phyloP scores from a whole-genome alignment of 352 stramenopile genomes.

The Phytophthora foliorum region DNA sequence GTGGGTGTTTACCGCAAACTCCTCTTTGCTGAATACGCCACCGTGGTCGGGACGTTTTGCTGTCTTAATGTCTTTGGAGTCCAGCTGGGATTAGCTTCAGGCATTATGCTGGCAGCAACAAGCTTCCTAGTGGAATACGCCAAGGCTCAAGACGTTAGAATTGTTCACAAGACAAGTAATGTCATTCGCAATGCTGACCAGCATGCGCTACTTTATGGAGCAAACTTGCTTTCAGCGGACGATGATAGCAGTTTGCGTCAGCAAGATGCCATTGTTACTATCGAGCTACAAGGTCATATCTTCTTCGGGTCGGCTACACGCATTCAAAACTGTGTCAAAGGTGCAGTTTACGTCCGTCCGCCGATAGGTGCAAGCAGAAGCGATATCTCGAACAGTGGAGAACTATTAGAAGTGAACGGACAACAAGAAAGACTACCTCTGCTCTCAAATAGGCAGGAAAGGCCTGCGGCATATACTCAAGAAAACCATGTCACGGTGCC shows the following conservation, averaged over 20 bases:
- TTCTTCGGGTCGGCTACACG: constrained; percentile 84
- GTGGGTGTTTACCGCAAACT: constrained; percentile 70
- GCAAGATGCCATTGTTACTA: constrained; percentile 65
- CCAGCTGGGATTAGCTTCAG: constrained; percentile 82
- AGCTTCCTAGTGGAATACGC: constrained; percentile 88
- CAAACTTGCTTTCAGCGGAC: constrained; percentile 13
- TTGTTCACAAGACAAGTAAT: constrained; percentile 73
- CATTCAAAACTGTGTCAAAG: constrained; percentile 75
- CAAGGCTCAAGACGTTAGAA: constrained; percentile 62
- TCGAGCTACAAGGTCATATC: constrained; percentile 78
- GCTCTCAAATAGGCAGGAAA: constrained; percentile 17
- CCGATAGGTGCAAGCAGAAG: neutral
- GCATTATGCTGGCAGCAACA: constrained; percentile 69
- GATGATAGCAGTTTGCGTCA: constrained; percentile 36
- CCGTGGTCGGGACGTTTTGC: constrained; percentile 93
- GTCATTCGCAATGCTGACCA: constrained; percentile 73
- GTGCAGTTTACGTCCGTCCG: constrained; percentile 60
- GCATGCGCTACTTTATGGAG: constrained; percentile 58
- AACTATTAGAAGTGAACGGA: neutral
- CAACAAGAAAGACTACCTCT: constrained; percentile 21
- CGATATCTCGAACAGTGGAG: constrained; percentile 1
- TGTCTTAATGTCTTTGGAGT: constrained; percentile 92
- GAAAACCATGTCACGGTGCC: constrained; percentile 22
- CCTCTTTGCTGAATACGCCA: constrained; percentile 88
- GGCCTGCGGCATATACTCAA: constrained; percentile 11